Evolutionary conservation across 2,329 filamentous ascomycete species (phyloP).

Genomic region (Septoria petroselini): DNA sequence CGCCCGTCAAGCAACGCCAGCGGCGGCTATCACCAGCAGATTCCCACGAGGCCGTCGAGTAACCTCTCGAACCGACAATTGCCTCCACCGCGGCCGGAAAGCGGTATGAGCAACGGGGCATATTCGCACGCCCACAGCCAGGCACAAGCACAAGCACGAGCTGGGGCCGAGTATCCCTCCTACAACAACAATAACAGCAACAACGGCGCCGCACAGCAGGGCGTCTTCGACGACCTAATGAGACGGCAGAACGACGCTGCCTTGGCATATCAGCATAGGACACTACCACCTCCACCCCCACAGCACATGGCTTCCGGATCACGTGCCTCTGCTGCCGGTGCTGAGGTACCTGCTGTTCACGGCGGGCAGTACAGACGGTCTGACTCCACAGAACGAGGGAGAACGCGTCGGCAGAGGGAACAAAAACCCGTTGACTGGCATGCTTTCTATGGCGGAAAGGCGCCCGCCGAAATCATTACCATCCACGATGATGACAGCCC

Average conservation of each 20-base stretch:
- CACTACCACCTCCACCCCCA: conserved; percentile 25
- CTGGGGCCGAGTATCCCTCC: conserved; percentile 29
- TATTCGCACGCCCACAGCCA: conserved; percentile 26
- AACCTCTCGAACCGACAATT: conserved; percentile 33
- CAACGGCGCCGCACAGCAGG: conserved; percentile 21
- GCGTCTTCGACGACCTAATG: conserved; percentile 28
- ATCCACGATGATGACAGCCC: conserved; percentile 49
- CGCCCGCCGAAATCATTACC: conserved; percentile 51
- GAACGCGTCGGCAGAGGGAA: conserved; percentile 25
- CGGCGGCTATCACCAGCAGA: conserved; percentile 35
- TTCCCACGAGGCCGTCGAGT: conserved; percentile 36
- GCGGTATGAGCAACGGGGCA: conserved; percentile 32
- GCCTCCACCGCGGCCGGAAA: conserved; percentile 32
- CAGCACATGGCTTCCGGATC: conserved; percentile 24
- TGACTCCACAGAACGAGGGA: conserved; percentile 22
- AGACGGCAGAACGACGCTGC: conserved; percentile 31
- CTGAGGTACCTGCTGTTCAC: conserved; percentile 16
- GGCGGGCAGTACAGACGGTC: conserved; percentile 17
- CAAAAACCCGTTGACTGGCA: conserved; percentile 38
- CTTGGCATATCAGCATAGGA: conserved; percentile 27
- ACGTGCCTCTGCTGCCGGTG: conserved; percentile 27
- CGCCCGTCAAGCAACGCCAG: conserved; percentile 36
- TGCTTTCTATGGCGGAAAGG: conserved; percentile 39
- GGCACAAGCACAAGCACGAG: conserved; percentile 28
- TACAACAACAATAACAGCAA: too few relatives aligned